A percentile compares a stretch with the other conserved stretches of the same genome.
These are phyloP conservation scores for Coemansia sp. DNA, from an alignment of 192 early-diverging fungal genomes.

Conservation along the genomic window DNA sequence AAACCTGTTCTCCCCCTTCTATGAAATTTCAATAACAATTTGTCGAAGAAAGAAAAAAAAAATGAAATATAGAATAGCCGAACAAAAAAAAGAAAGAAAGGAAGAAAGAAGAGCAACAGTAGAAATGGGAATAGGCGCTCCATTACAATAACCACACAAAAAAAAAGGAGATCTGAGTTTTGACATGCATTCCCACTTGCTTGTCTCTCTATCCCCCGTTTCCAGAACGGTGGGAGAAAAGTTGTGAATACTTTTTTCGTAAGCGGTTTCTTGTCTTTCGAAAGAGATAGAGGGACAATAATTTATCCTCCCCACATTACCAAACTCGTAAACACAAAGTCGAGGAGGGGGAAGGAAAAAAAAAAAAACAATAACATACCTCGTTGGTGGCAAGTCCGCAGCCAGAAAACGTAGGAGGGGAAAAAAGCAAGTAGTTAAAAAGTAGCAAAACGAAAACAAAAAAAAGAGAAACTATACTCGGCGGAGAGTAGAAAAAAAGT, in stretches of 20 bases:
- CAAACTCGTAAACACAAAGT: neutral
- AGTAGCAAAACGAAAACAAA: neutral
- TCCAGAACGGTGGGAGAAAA: neutral
- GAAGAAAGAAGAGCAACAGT: neutral
- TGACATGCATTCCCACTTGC: neutral
- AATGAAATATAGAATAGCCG: neutral
- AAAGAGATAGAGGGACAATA: neutral
- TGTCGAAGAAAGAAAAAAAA: neutral
- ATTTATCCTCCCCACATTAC: neutral
- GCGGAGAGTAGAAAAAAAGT: neutral
- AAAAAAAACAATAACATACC: neutral
- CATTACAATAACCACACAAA: neutral
- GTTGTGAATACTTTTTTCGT: neutral
- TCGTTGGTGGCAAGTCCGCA: neutral
- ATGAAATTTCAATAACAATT: slow-evolving; percentile 7
- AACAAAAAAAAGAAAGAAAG: neutral
- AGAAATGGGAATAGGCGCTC: neutral
- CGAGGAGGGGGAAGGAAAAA: neutral
- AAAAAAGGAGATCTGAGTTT: neutral
- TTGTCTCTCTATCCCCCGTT: neutral
- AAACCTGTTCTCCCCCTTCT: neutral
- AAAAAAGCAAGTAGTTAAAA: neutral
- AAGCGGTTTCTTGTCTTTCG: too few species aligned
- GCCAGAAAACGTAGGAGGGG: neutral
- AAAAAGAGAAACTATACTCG: neutral